phyloP scores from a whole-genome alignment of 192 early-diverging fungal genomes.

The Entomortierella chlamydospora region DNA sequence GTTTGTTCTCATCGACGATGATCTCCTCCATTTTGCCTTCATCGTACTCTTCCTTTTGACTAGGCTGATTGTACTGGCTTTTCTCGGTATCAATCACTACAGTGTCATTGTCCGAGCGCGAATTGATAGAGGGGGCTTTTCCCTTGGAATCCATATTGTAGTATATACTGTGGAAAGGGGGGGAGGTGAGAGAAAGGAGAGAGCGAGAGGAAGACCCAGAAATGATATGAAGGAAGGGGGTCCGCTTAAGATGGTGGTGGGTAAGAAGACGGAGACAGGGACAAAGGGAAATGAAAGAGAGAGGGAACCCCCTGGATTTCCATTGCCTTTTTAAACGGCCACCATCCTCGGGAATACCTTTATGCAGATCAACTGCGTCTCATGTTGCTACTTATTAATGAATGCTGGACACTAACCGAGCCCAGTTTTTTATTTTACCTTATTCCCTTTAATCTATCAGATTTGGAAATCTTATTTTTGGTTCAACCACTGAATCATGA shows the following conservation, averaged over 20 bases:
- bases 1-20: background rate
- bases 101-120: constrained; percentile 37
- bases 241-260: background rate
- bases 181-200: background rate
- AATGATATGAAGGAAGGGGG: constrained; percentile 4
- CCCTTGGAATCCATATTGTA: constrained; percentile 14
- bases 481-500: too few species aligned
- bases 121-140: constrained; percentile 23
- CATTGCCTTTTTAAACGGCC: too few species aligned
- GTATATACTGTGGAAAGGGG: background rate
- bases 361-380: constrained; percentile 18
- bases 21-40: background rate
- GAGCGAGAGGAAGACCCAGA: background rate
- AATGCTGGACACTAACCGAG: too few species aligned
- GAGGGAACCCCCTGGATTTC: too few species aligned
- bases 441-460: too few species aligned
- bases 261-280: background rate
- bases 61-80: background rate
- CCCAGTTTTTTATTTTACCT: too few species aligned
- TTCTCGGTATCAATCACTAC: constrained; percentile 42
- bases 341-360: constrained; percentile 11
- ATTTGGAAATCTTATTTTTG: background rate
- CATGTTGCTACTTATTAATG: too few species aligned
- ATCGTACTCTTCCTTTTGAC: constrained; percentile 11
- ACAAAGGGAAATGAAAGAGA: background rate